Percentiles rank a stretch among this genome's conserved stretches.
These are phyloP conservation scores for Stephania japonica DNA, from an alignment of 164 flowering plant genomes.

Conservation along the genomic window DNA sequence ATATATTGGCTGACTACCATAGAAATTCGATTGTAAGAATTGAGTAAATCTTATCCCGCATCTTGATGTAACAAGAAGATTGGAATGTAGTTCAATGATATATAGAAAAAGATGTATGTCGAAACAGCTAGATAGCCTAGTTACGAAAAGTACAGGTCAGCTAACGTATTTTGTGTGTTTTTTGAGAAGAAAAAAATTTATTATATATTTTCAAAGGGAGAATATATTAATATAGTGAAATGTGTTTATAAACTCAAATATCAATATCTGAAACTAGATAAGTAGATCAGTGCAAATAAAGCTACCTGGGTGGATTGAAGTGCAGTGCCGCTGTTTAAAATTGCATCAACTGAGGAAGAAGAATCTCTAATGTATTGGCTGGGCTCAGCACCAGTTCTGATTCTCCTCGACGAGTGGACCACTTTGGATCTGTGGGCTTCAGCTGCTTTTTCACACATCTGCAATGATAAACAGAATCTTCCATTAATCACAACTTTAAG, in stretches of 20 bases:
- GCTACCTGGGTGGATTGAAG: slow-evolving; percentile 50
- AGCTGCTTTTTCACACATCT: slow-evolving; percentile 98
- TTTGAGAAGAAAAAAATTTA: background rate
- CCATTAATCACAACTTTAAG: background rate
- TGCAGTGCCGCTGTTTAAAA: slow-evolving; percentile 45
- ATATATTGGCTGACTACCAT: background rate
- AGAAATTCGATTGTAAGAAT: background rate
- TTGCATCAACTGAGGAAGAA: slow-evolving; percentile 74
- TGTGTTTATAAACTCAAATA: background rate
- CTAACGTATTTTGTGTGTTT: too few species aligned
- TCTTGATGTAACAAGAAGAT: background rate
- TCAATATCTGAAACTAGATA: background rate
- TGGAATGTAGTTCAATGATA: background rate
- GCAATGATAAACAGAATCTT: slow-evolving; percentile 11
- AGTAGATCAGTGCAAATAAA: background rate
- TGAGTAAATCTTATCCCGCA: background rate
- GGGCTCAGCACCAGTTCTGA: slow-evolving; percentile 53
- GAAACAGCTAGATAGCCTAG: background rate
- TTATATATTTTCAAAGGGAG: background rate
- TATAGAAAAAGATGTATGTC: background rate
- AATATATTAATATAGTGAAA: background rate
- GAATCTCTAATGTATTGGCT: slow-evolving; percentile 40
- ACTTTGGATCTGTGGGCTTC: slow-evolving; percentile 91
- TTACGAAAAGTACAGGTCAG: too few species aligned
- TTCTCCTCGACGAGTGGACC: slow-evolving; percentile 55